A percentile compares a stretch with the other conserved stretches of the same genome.
Evolutionary conservation across 2,329 filamentous ascomycete species (phyloP).

Genomic region (Cryphonectria parasitica): DNA sequence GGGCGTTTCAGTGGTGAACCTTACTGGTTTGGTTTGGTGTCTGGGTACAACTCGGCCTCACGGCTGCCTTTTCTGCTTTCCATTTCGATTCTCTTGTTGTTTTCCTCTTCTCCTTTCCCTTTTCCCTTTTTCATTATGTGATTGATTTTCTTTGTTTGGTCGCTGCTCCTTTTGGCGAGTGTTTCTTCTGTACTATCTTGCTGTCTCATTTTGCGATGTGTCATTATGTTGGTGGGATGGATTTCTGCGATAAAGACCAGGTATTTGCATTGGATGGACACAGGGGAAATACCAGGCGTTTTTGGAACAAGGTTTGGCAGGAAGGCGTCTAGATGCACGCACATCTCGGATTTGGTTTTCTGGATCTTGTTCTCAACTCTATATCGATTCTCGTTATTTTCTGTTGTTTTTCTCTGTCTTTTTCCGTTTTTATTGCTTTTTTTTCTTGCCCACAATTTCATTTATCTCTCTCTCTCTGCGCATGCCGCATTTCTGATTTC

Average conservation of each 20-base stretch:
- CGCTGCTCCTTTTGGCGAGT: constrained; percentile 1
- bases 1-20: constrained; percentile 27
- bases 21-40: constrained; percentile 19
- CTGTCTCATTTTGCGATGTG: background rate
- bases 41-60: constrained; percentile 27
- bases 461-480: constrained; percentile 11
- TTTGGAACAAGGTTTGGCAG: constrained; percentile 28
- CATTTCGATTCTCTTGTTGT: background rate
- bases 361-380: background rate
- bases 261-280: constrained; percentile 25
- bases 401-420: constrained; percentile 1
- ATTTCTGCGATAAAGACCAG: background rate
- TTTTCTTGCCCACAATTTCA: constrained; percentile 20
- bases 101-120: constrained; percentile 7
- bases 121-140: constrained; percentile 15
- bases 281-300: constrained; percentile 42
- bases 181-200: background rate
- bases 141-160: constrained; percentile 6
- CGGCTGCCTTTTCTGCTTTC: constrained; percentile 24
- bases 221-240: background rate
- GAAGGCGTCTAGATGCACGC: constrained; percentile 15
- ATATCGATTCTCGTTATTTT: background rate
- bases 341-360: constrained; percentile 8
- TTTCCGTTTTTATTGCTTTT: background rate
- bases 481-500: constrained; percentile 4